These are phyloP conservation scores for Theileria orientalis DNA, from an alignment of 169 alveolate genomes.

Conservation along the genomic window DNA sequence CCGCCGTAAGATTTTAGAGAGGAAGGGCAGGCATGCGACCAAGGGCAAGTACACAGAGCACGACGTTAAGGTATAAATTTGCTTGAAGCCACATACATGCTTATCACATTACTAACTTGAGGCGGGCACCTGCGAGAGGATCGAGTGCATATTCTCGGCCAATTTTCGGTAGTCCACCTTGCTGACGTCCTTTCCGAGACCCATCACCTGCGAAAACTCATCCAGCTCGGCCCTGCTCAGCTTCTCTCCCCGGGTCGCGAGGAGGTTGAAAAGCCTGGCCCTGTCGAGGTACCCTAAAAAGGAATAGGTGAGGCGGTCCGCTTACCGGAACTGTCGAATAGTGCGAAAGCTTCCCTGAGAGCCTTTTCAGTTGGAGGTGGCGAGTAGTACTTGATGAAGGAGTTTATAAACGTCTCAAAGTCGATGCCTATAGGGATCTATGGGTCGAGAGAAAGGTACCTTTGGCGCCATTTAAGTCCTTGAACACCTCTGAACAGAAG, in stretches of 20 bases:
- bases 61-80: constrained; percentile 55
- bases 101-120: constrained; percentile 10
- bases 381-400: constrained; percentile 36
- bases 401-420: constrained; percentile 38
- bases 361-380: constrained; percentile 56
- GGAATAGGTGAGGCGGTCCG: neutral
- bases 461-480: constrained; percentile 31
- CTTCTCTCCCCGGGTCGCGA: constrained; percentile 58
- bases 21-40: constrained; percentile 82
- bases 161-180: constrained; percentile 34
- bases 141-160: constrained; percentile 46
- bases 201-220: constrained; percentile 42
- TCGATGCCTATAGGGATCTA: constrained; percentile 28
- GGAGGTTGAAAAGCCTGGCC: constrained; percentile 22
- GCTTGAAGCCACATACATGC: neutral
- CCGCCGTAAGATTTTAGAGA: constrained; percentile 89
- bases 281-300: constrained; percentile 51
- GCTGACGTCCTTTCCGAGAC: constrained; percentile 18
- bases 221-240: constrained; percentile 34
- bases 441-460: constrained; percentile 1
- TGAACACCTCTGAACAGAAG: constrained; percentile 39
- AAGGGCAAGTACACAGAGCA: constrained; percentile 72
- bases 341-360: constrained; percentile 47
- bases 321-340: constrained; percentile 59
- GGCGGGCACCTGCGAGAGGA: constrained; percentile 36